These are phyloP conservation scores for Yamadazyma sp. DNA, from an alignment of 1,139 yeast species.

Conservation along the genomic window DNA sequence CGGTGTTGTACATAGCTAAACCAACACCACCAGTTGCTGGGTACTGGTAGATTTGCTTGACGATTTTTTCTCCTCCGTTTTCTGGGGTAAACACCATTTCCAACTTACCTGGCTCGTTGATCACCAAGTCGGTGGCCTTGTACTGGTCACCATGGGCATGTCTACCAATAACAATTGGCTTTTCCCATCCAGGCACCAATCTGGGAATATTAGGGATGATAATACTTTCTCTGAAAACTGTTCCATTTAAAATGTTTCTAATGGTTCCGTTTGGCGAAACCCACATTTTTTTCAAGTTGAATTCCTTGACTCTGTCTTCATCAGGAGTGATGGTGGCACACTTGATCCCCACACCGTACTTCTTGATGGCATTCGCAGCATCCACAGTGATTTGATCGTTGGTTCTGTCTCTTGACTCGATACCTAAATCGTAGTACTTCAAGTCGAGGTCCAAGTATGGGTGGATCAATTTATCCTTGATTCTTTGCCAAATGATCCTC, in stretches of 20 bases:
- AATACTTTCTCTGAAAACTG: slow-evolving; percentile 95
- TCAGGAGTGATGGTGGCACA: slow-evolving; percentile 99
- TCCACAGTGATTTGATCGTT: slow-evolving; percentile 85
- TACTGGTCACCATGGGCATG: slow-evolving; percentile 98
- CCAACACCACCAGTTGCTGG: slow-evolving; percentile 76
- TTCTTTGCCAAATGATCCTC: slow-evolving; percentile 85
- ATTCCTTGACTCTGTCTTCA: slow-evolving; percentile 91
- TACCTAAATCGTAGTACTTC: slow-evolving; percentile 88
- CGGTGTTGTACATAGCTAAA: slow-evolving; percentile 93
- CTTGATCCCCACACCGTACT: slow-evolving; percentile 90
- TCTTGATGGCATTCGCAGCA: slow-evolving; percentile 85
- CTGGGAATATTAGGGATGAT: slow-evolving; percentile 88
- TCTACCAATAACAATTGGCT: slow-evolving; percentile 94
- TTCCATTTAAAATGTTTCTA: slow-evolving; percentile 91
- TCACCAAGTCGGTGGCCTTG: slow-evolving; percentile 82
- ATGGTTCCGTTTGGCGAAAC: slow-evolving; percentile 95
- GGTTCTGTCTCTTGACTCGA: slow-evolving; percentile 82
- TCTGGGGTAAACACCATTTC: slow-evolving; percentile 77
- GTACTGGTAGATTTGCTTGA: slow-evolving; percentile 68
- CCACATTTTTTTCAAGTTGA: slow-evolving; percentile 93
- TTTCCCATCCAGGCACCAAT: slow-evolving; percentile 88
- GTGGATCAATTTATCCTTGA: slow-evolving; percentile 74
- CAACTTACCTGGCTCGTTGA: slow-evolving; percentile 77
- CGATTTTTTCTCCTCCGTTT: slow-evolving; percentile 58
- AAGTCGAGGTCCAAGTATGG: slow-evolving; percentile 87